Evolutionary conservation across 2,329 filamentous ascomycete genomes (phyloP), one percentile per base, ranked within the genome.

Genomic region (Gaeumannomyces sp.): DNA sequence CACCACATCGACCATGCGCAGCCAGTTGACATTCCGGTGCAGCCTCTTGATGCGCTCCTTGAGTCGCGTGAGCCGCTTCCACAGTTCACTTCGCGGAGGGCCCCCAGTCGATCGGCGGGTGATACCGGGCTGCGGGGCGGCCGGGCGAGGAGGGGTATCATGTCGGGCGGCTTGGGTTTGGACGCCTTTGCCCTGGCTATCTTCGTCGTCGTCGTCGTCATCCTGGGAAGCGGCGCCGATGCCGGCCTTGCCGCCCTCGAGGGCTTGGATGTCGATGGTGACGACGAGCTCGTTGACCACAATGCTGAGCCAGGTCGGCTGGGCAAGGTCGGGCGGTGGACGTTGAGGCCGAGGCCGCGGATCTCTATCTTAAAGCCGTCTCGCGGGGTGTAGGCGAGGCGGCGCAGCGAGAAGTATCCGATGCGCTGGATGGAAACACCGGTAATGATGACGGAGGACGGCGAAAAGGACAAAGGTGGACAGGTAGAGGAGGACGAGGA

Each of bases 401-500:
- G 90, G 69, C 94, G 89, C 70, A 99, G 83, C 50, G 95, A 97
- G 70, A 96, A 88, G 76, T 96, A 96, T 68, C 95, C 95, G 70
- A 99, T 86, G 70, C 95, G 88, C 78, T 99, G 96, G 69, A 99
- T 97, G 7, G 95, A 99, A 65, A 99, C 83, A 67, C 95, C 95
- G 50, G 94, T 98, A 67, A 94, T 82, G 71, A 98, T 93, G 70
- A n/a, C 95, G 92, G 68, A 99, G 79, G 71, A 98, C 85, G 72
- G 95, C 95, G 76, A 99, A 97, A 66, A 97, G 77, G 67, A 99
- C 89, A 74, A 99, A 99, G 67, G 94, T 93, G 67, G 88, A 90
- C 59, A 99, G 85, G 79, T 98, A 99, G 67, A 92, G 80, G 69
- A 98, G 84, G 71, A 98, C 87, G 74, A 93, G 72, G 71, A 96